Evolutionary conservation across 371 early-diverging fungal genomes (phyloP).

Genomic region (Mycotypha africana): DNA sequence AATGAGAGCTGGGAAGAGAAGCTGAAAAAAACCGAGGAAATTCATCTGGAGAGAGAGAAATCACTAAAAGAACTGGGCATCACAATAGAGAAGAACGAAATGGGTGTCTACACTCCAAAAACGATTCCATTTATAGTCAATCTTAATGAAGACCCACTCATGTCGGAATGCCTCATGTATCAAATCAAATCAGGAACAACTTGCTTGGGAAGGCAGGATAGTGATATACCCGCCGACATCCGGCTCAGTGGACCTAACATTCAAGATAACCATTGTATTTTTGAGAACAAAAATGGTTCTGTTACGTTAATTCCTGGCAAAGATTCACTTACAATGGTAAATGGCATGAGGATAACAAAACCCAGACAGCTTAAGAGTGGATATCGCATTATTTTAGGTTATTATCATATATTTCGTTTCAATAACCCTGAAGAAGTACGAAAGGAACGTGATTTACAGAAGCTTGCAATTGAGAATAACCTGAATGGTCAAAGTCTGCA

Average conservation of each 20-base stretch:
- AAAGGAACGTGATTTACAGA: slow-evolving; percentile 55
- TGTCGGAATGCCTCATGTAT: slow-evolving; percentile 88
- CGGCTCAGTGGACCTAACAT: slow-evolving; percentile 69
- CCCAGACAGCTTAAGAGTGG: slow-evolving; percentile 66
- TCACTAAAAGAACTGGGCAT: slow-evolving; percentile 81
- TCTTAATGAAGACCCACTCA: slow-evolving; percentile 85
- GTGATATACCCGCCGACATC: slow-evolving; percentile 56
- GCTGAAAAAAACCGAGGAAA: slow-evolving; percentile 66
- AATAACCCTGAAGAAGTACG: slow-evolving; percentile 85
- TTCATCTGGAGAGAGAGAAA: slow-evolving; percentile 71
- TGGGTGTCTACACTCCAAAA: slow-evolving; percentile 81
- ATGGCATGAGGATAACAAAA: slow-evolving; percentile 61
- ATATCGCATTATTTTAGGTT: slow-evolving; percentile 80
- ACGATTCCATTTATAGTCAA: slow-evolving; percentile 86
- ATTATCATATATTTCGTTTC: slow-evolving; percentile 78
- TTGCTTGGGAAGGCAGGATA: slow-evolving; percentile 60
- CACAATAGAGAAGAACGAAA: slow-evolving; percentile 65
- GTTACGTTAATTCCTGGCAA: slow-evolving; percentile 62
- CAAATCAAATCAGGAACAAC: slow-evolving; percentile 78
- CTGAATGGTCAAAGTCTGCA: slow-evolving; percentile 8
- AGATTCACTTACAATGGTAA: slow-evolving; percentile 68
- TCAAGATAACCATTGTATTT: slow-evolving; percentile 67
- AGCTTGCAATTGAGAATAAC: slow-evolving; percentile 18
- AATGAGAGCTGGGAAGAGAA: slow-evolving; percentile 88
- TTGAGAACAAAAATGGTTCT: slow-evolving; percentile 60